Conservation (phyloP, 2,329 filamentous ascomycete species). For the Epicoccum nigrum region DNA sequence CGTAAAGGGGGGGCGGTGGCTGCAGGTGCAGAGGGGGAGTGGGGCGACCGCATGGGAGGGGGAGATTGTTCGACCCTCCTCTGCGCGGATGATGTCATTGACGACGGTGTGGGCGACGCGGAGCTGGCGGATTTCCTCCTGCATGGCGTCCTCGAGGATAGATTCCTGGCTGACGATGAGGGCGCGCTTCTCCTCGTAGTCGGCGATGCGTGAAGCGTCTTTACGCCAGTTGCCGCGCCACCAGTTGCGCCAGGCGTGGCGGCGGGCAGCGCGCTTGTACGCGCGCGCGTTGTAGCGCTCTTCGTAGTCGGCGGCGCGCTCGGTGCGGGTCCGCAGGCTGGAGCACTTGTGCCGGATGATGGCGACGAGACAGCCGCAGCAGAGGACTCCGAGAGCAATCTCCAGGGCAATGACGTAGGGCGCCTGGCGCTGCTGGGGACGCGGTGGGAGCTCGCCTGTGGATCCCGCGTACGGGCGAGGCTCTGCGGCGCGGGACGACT, state of each 20-base stretch:
- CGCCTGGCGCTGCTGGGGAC: slow-evolving; percentile 30
- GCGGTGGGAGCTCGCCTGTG: slow-evolving; percentile 26
- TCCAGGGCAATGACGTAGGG: slow-evolving; percentile 51
- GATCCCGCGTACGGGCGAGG: slow-evolving; percentile 23
- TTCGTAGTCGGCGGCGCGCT: slow-evolving; percentile 60
- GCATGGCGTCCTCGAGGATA: slow-evolving; percentile 53
- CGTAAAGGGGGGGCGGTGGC: slow-evolving; percentile 11
- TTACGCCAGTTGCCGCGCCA: slow-evolving; percentile 50
- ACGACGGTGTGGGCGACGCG: slow-evolving; percentile 61
- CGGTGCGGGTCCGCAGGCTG: slow-evolving; percentile 57
- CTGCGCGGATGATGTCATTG: slow-evolving; percentile 53
- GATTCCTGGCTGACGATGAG: slow-evolving; percentile 55
- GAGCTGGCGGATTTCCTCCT: slow-evolving; percentile 56
- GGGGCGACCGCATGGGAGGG: slow-evolving; percentile 9
- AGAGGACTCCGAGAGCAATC: slow-evolving; percentile 52
- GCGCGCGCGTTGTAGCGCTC: slow-evolving; percentile 59
- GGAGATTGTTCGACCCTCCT: slow-evolving; percentile 39
- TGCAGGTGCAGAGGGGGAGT: slow-evolving; percentile 4
- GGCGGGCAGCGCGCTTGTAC: slow-evolving; percentile 60
- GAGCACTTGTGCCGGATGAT: slow-evolving; percentile 56
- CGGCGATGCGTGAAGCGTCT: slow-evolving; percentile 40
- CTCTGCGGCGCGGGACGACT: background rate
- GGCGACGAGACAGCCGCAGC: slow-evolving; percentile 53
- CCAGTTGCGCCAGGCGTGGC: slow-evolving; percentile 58
- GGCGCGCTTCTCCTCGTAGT: slow-evolving; percentile 60